phyloP scores from a whole-genome alignment of 202 grass and related monocot species.

The Cymbopogon flexuosus region DNA sequence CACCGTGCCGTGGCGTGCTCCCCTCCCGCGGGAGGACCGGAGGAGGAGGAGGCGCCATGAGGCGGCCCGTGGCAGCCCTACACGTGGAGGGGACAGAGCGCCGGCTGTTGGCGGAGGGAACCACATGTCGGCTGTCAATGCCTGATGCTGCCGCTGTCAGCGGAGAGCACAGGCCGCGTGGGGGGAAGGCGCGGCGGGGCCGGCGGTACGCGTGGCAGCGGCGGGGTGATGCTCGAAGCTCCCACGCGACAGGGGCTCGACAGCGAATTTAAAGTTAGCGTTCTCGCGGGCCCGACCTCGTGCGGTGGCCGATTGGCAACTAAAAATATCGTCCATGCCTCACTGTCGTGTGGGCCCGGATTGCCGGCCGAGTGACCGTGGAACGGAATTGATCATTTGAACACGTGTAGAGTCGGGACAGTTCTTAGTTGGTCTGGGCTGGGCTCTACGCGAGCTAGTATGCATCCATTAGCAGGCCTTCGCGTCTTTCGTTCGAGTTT shows the following conservation, averaged over 20 bases:
- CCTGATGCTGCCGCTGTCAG: background rate
- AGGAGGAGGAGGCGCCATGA: background rate
- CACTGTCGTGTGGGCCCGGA: background rate
- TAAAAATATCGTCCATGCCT: background rate
- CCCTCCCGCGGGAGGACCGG: background rate
- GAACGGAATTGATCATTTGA: background rate
- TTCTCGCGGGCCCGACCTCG: background rate
- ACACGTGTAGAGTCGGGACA: background rate
- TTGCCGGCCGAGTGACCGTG: background rate
- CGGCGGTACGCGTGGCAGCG: background rate
- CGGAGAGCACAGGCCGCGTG: background rate
- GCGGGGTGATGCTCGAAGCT: background rate
- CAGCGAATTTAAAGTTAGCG: background rate
- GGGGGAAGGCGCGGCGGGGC: background rate
- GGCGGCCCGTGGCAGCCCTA: background rate
- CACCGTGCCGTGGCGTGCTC: background rate
- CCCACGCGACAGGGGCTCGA: constrained; percentile 25
- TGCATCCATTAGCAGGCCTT: too few relatives aligned
- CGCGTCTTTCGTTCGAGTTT: background rate
- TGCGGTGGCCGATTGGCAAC: background rate
- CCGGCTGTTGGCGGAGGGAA: background rate
- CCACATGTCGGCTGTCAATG: background rate
- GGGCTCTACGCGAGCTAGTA: background rate
- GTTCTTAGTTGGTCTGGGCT: background rate
- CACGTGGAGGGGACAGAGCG: constrained; percentile 33